phyloP scores from a whole-genome alignment of 2,329 filamentous ascomycete genomes.

The Monilinia aucupariae region DNA sequence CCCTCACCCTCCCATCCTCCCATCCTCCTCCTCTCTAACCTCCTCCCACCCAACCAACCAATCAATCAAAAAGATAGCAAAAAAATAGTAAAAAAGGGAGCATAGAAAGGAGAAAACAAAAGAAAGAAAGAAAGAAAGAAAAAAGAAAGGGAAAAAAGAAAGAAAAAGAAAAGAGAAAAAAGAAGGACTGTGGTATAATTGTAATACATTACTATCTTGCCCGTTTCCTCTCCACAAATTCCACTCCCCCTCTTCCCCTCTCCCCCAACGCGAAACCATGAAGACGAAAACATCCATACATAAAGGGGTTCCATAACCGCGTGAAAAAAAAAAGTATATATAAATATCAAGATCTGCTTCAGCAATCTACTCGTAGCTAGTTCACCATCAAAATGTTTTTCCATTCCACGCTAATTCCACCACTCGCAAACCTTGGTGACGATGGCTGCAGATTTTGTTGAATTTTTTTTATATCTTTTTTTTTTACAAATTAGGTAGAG shows the following conservation, averaged over 20 bases:
- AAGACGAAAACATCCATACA: background rate
- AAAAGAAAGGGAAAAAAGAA: background rate
- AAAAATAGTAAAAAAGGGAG: no score
- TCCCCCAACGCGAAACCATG: background rate
- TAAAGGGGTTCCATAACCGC: background rate
- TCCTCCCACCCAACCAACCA: no score
- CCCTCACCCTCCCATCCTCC: background rate
- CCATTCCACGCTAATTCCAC: slow-evolving; percentile 5
- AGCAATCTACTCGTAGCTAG: background rate
- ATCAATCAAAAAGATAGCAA: no score
- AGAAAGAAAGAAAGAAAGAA: no score
- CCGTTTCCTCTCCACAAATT: background rate
- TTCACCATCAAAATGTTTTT: background rate
- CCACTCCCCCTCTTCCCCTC: background rate
- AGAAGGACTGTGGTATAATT: background rate
- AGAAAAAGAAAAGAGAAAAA: background rate
- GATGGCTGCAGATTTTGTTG: slow-evolving; percentile 11
- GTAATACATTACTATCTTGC: slow-evolving; percentile 8
- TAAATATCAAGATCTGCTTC: background rate
- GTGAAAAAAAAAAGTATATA: no score
- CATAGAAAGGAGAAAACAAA: no score
- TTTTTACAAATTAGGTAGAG: slow-evolving; percentile 13
- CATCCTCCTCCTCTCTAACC: background rate
- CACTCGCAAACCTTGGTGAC: slow-evolving; percentile 10
- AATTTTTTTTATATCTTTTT: slow-evolving; percentile 11